Conservation (phyloP, 73 alveolate species). For the Diophrys sp. region DNA sequence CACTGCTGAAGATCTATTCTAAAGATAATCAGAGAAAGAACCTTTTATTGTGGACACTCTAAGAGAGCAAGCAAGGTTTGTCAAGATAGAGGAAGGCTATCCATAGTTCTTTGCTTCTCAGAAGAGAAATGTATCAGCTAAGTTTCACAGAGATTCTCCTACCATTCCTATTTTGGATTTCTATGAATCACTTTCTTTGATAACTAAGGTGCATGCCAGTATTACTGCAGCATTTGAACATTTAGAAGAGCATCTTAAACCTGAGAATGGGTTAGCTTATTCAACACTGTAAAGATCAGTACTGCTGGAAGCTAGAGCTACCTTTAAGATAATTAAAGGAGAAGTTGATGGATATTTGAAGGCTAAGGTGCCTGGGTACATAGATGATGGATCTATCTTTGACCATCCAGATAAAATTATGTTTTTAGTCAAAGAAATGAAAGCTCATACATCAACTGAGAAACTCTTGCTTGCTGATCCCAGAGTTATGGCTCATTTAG, state of each 20-base stretch:
- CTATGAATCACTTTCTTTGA: conserved; percentile 37
- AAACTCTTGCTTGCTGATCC: conserved; percentile 27
- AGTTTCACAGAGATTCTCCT: background rate
- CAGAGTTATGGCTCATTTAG: conserved; percentile 34
- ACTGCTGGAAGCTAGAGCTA: conserved; percentile 23
- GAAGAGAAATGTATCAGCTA: background rate
- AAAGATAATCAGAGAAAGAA: conserved; percentile 45
- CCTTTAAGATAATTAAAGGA: conserved; percentile 17
- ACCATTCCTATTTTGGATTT: conserved; percentile 31
- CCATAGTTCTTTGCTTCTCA: conserved; percentile 41
- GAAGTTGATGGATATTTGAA: background rate
- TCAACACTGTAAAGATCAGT: conserved; percentile 40
- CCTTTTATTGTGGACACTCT: conserved; percentile 55
- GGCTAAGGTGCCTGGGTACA: conserved; percentile 10
- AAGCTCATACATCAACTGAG: conserved; percentile 11
- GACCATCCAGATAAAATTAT: conserved; percentile 43
- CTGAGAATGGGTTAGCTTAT: conserved; percentile 58
- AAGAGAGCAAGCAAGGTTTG: conserved; percentile 49
- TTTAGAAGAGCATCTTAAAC: conserved; percentile 18
- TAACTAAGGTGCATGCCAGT: conserved; percentile 30
- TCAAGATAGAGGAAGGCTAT: conserved; percentile 57
- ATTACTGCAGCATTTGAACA: conserved; percentile 12
- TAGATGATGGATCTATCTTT: conserved; percentile 56
- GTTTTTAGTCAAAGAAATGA: conserved; percentile 54
- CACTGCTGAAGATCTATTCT: conserved; percentile 59